Base-by-base conservation (phyloP, 768 basidiomycete genomes). In the Calocybe indica region DNA sequence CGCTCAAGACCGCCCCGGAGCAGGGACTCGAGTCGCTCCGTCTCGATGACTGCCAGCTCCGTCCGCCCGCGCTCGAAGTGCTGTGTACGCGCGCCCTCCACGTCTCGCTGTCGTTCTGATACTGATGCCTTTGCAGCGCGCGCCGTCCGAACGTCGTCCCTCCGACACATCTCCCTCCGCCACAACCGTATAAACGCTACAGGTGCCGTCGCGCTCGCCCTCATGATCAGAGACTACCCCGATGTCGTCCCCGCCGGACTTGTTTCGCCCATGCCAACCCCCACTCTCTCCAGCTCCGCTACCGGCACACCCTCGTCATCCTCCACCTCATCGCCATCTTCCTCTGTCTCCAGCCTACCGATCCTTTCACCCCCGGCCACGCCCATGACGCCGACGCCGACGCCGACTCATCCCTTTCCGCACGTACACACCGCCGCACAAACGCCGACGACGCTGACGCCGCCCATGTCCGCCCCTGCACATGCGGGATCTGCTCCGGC, bases 201-300 rank as follows among this genome's bases (percentile, higher is more conserved):
- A 0, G 92, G 93, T 32, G 92, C 88, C 6, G 92, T 98, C 5
- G 88, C 92, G 0, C 74, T 98, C 9, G 93, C 95, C 0, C 76
- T 96, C 44, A 94, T 99, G 91, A 93, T 97, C 52, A 81, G 89
- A 44, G 95, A 99, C 64, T 98, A 97, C 60, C 90, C 92, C 3
- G 92, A 96, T 54, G 74, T 85, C 37, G 77, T 83, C 6, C 70
- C 75, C 29, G 59, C 58, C 15, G 43, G 48, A 13, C 58, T 66
- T 6, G 43, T 65, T 30, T 62, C 71, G 1, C 59, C 71, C 2
- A 51, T 60, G 1, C 49, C 67, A 13, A 43, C 42, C 8, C 42
- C 42, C n/a, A 43, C 31, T 15, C 31, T 43, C 31, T 32, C n/a
- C 35, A 22, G 22, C 8, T 60, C 64, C 11, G 57, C 48, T 37